A percentile compares a stretch with the other conserved stretches of the same genome.
Conservation (phyloP, 257 asterid genomes). For the Plectranthus barbatus region DNA sequence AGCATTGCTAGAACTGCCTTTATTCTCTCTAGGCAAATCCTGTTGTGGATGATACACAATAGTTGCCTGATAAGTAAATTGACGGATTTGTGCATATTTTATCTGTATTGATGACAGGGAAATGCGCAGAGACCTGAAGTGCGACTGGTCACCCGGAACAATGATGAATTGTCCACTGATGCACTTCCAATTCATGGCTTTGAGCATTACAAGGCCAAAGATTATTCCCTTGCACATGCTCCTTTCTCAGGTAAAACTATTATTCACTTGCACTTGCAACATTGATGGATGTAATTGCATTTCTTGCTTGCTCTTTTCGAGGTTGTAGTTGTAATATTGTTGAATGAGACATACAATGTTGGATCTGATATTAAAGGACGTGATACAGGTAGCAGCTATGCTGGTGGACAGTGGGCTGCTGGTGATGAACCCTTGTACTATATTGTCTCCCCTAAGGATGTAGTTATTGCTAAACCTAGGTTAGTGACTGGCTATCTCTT, state of each 20-base stretch:
- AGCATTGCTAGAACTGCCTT: background rate
- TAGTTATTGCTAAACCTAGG: conserved; percentile 98
- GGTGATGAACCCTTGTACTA: conserved; percentile 95
- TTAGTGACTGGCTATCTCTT: conserved; percentile 24
- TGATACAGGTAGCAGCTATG: conserved; percentile 83
- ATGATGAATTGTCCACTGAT: conserved; percentile 95
- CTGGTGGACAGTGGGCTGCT: conserved; percentile 99
- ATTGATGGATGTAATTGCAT: background rate
- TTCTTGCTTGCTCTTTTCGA: conserved; percentile 3
- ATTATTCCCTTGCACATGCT: conserved; percentile 91
- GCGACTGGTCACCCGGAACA: conserved; percentile 85
- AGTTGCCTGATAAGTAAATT: conserved; percentile 9
- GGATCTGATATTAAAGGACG: conserved; percentile 22
- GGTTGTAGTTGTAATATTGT: background rate
- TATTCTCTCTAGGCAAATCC: background rate
- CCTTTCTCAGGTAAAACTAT: conserved; percentile 79
- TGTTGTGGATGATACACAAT: background rate
- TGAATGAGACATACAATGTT: conserved; percentile 8
- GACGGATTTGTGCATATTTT: conserved; percentile 12
- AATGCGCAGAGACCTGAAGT: conserved; percentile 99
- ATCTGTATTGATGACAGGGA: conserved; percentile 47
- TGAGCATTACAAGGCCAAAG: conserved; percentile 98
- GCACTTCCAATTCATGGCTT: conserved; percentile 92
- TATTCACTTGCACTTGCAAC: conserved; percentile 9
- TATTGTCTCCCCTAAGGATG: conserved; percentile 96